These are phyloP conservation scores for Exsudoporus frostii DNA, from an alignment of 768 basidiomycete species.

Conservation along the genomic window DNA sequence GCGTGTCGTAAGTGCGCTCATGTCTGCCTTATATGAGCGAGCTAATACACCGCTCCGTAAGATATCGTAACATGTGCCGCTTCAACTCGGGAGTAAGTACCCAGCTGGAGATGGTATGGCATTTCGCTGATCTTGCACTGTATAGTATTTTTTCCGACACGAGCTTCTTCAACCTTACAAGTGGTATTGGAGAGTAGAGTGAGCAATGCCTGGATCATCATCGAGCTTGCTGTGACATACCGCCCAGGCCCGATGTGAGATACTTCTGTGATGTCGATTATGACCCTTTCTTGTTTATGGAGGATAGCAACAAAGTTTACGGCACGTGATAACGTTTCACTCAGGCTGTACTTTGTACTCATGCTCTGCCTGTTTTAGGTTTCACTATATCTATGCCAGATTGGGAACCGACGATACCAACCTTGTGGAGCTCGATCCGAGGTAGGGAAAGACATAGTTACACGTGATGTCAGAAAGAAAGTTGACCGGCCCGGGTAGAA, in stretches of 20 bases:
- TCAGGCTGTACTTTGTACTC: neutral
- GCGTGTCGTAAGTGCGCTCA: constrained; percentile 38
- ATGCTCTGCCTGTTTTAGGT: constrained; percentile 27
- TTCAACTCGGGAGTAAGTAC: constrained; percentile 63
- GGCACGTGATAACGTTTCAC: constrained; percentile 29
- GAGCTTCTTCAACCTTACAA: constrained; percentile 49
- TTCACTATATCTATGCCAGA: constrained; percentile 68
- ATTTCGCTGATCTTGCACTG: constrained; percentile 6
- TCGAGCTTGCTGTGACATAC: neutral
- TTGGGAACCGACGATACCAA: constrained; percentile 59
- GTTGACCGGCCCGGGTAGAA: constrained; percentile 43
- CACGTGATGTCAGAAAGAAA: constrained; percentile 32
- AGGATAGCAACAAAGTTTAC: constrained; percentile 50
- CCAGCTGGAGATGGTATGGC: neutral
- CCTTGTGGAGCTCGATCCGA: constrained; percentile 58
- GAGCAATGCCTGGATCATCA: constrained; percentile 13
- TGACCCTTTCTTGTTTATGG: constrained; percentile 56
- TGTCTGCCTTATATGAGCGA: neutral
- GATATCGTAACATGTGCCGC: constrained; percentile 78
- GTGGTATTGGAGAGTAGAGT: constrained; percentile 66
- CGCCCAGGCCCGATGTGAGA: constrained; percentile 44
- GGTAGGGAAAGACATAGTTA: constrained; percentile 37
- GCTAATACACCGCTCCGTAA: constrained; percentile 9
- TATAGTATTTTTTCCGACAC: constrained; percentile 55
- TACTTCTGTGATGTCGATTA: constrained; percentile 52